Evolutionary conservation across 169 alveolate species (phyloP).

Genomic region (Amoebophrya sp.): DNA sequence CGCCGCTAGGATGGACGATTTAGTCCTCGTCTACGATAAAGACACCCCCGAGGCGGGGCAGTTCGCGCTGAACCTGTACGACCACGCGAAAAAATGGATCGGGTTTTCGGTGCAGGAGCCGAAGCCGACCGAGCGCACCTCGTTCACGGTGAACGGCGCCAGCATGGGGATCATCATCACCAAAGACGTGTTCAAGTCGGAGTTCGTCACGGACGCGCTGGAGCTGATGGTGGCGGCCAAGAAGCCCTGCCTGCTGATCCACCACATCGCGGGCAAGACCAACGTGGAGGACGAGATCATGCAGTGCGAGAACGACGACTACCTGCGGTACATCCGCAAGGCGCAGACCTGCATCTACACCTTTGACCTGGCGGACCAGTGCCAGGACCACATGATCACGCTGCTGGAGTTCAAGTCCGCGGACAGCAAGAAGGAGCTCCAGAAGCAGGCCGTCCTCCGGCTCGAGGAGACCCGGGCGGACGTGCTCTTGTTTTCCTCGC

Average conservation of each 20-base stretch:
- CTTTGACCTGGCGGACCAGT: neutral
- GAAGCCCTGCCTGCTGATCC: neutral
- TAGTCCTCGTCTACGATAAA: neutral
- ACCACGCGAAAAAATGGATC: conserved; percentile 13
- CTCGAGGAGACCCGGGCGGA: neutral
- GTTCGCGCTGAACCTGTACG: neutral
- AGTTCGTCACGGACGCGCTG: conserved; percentile 2
- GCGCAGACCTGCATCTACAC: neutral
- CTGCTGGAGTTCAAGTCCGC: neutral
- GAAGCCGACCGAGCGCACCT: neutral
- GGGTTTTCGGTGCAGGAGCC: conserved; percentile 15
- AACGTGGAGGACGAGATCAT: neutral
- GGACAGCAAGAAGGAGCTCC: neutral
- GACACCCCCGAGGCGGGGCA: conserved; percentile 5
- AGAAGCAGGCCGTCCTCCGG: neutral
- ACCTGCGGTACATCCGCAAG: neutral
- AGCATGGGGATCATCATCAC: neutral
- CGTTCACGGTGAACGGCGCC: neutral
- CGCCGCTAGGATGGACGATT: neutral
- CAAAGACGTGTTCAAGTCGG: neutral
- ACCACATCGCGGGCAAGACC: neutral
- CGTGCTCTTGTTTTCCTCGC: neutral
- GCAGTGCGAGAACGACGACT: neutral
- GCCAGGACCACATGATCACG: neutral
- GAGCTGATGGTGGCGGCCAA: neutral